A percentile compares a stretch with the other conserved stretches of the same genome.
These are phyloP conservation scores for Agaricus sinodeliciosus DNA, from an alignment of 768 basidiomycete species.

Conservation along the genomic window DNA sequence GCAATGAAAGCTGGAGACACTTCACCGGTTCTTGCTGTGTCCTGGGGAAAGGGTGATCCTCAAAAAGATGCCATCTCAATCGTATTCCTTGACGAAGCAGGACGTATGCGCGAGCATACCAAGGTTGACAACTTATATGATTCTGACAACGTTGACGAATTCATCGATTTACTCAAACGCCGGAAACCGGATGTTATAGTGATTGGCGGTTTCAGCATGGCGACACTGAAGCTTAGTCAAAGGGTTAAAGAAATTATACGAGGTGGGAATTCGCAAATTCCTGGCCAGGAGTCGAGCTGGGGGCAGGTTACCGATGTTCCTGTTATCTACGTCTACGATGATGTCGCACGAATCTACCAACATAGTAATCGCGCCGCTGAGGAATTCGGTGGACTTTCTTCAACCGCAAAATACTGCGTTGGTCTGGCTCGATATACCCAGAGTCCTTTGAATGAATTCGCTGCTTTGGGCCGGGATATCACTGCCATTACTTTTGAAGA, in stretches of 20 bases:
- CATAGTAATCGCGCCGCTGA: slow-evolving; percentile 78
- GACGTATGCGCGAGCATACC: slow-evolving; percentile 84
- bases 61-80: slow-evolving; percentile 83
- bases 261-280: slow-evolving; percentile 18
- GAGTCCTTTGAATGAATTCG: slow-evolving; percentile 91
- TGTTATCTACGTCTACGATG: slow-evolving; percentile 82
- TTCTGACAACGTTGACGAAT: slow-evolving; percentile 59
- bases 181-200: slow-evolving; percentile 85
- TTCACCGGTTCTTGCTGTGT: slow-evolving; percentile 79
- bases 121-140: slow-evolving; percentile 86
- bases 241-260: slow-evolving; percentile 52
- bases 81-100: slow-evolving; percentile 82
- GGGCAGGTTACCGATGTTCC: slow-evolving; percentile 48
- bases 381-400: slow-evolving; percentile 75
- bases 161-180: slow-evolving; percentile 74
- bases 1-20: slow-evolving; percentile 69
- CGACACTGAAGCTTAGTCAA: slow-evolving; percentile 65
- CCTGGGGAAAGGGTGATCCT: slow-evolving; percentile 94
- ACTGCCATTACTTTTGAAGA: slow-evolving; percentile 79
- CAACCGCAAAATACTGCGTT: slow-evolving; percentile 85
- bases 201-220: slow-evolving; percentile 81
- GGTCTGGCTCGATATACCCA: slow-evolving; percentile 91
- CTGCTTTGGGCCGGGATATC: slow-evolving; percentile 82
- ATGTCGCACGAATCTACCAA: slow-evolving; percentile 91
- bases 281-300: slow-evolving; percentile 21